phyloP scores from a whole-genome alignment of 352 stramenopile species.

The Phytophthora capsici region DNA sequence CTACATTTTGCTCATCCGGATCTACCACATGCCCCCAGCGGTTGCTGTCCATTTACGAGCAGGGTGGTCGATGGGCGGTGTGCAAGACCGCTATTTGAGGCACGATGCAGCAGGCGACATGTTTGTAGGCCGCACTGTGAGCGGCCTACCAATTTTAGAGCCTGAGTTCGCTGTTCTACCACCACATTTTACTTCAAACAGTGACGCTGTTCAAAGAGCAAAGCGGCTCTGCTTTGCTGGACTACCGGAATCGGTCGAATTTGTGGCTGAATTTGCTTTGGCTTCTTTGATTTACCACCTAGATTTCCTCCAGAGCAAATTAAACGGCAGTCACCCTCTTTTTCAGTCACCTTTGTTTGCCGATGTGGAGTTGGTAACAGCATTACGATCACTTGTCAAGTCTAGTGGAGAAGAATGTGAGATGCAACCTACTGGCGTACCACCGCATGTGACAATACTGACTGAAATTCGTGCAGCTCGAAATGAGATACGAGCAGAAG shows the following conservation, averaged over 20 bases:
- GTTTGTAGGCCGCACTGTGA: neutral
- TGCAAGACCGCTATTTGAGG: slow-evolving; percentile 8
- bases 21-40: slow-evolving; percentile 11
- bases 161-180: neutral
- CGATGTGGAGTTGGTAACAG: neutral
- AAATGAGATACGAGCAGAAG: too few relatives aligned
- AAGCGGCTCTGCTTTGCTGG: neutral
- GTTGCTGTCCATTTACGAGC: slow-evolving; percentile 3
- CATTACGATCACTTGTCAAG: neutral
- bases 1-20: slow-evolving; percentile 10
- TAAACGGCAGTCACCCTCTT: neutral
- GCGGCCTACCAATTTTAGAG: neutral
- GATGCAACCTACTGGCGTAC: neutral
- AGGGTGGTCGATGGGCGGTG: slow-evolving; percentile 7
- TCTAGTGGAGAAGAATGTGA: neutral
- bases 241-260: neutral
- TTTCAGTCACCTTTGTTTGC: neutral
- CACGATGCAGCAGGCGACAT: slow-evolving; percentile 7
- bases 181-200: neutral
- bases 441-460: neutral
- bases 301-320: neutral
- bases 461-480: too few relatives aligned
- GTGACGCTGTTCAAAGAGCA: neutral
- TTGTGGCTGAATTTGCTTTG: neutral
- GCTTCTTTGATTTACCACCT: neutral